These are phyloP conservation scores for Diversispora eburnea DNA, from an alignment of 192 early-diverging fungal species.

Conservation along the genomic window DNA sequence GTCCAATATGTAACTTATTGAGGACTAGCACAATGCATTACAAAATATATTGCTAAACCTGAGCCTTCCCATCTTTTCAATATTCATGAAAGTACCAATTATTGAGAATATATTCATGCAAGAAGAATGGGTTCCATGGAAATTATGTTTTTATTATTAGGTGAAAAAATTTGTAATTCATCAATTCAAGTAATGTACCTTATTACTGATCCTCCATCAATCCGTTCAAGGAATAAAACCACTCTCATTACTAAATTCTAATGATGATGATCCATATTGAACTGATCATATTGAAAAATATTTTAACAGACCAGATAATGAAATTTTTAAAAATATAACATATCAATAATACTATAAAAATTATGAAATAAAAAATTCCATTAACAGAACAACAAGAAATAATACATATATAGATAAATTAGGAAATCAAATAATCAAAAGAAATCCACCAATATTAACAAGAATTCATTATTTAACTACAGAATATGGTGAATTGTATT, in stretches of 20 bases:
- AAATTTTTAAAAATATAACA: slow-evolving; percentile 7
- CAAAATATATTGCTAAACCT: slow-evolving; percentile 14
- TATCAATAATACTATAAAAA: slow-evolving; percentile 7
- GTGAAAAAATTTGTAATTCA: neutral
- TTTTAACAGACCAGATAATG: neutral
- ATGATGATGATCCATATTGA: neutral
- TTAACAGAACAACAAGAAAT: neutral
- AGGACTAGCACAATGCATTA: slow-evolving; percentile 5
- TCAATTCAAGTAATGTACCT: neutral
- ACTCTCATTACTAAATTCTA: neutral
- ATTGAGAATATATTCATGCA: neutral
- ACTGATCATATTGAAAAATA: slow-evolving; percentile 17
- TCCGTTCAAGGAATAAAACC: neutral
- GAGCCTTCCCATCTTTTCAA: slow-evolving; percentile 14
- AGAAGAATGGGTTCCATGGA: neutral
- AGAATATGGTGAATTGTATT: neutral
- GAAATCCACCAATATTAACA: neutral
- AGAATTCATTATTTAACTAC: neutral
- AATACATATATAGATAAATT: neutral
- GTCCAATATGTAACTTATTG: neutral
- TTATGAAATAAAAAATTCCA: slow-evolving; percentile 2
- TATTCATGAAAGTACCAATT: neutral
- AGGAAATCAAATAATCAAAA: slow-evolving; percentile 9
- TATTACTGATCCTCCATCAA: slow-evolving; percentile 1
- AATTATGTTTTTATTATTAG: slow-evolving; percentile 1